Base-by-base conservation (phyloP, 163 green algal genomes). In the Botryococcus braunii region DNA sequence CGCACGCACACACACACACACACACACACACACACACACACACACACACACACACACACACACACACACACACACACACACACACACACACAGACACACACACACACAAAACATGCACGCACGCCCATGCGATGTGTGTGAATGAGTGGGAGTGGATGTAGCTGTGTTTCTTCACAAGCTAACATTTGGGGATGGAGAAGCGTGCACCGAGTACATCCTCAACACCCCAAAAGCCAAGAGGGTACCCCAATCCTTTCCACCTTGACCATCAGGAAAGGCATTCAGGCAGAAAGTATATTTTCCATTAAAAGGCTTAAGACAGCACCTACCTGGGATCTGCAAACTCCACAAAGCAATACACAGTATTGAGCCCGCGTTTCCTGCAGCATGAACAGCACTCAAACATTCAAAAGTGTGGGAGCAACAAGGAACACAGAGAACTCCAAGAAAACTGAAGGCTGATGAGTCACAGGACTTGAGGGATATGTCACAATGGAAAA, bases 331-430 rank as follows among this genome's bases (percentile, higher is more conserved):
- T 48, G 35, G 69, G 6, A n/a, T 67, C 47, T 62, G 62, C 62
- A 58, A 71, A 75, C 41, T 75, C 69, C 32, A 75, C 63, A 55
- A 75, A 75, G 23, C 62, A 71, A 47, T 68, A 75, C 5, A 75
- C 56, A 4, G 69, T 75, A 48, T 67, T 41, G 21, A 65, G 52
- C 27, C 69, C 69, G n/a, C 34, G 35, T 58, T 75, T 75, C 55
- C 69, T 75, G 69, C 61, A 70, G 8, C 25, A 25, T 4, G 5
- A 34, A 7, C n/a, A n/a, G n/a, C n/a, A n/a, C n/a, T n/a, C n/a
- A n/a, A n/a, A n/a, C n/a, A n/a, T n/a, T n/a, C n/a, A n/a, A n/a
- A n/a, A n/a, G n/a, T n/a, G n/a, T n/a, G n/a, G n/a, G n/a, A n/a
- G n/a, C n/a, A 41, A 66, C 36, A 41, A 66, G 6, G 35, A 34